Percentiles rank a stretch among this genome's conserved stretches.
These are phyloP conservation scores for Ascoidea rubescens DNA, from an alignment of 805 yeast species.

Conservation along the genomic window DNA sequence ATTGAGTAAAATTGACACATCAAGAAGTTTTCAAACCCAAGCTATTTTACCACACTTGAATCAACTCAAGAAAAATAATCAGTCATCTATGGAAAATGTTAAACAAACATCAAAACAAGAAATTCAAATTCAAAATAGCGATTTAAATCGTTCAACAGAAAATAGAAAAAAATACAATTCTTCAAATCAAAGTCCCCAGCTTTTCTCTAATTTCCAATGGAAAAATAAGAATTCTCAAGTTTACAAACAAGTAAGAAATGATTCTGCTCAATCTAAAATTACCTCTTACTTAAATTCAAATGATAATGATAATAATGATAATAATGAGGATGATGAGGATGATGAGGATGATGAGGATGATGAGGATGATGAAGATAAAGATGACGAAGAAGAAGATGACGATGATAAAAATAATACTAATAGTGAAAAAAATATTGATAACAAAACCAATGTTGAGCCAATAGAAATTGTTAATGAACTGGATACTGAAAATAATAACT, in stretches of 20 bases:
- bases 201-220: conserved; percentile 8
- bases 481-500: conserved; percentile 1
- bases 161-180: not conserved
- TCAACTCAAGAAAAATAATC: not conserved
- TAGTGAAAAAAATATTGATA: not conserved
- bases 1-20: conserved; percentile 44
- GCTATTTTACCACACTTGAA: conserved; percentile 25
- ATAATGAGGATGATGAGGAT: conserved; percentile 3
- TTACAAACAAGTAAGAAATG: conserved; percentile 58
- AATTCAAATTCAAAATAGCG: not conserved
- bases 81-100: not conserved
- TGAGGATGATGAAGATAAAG: conserved; percentile 1
- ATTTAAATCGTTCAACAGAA: not conserved
- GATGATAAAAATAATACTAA: not conserved
- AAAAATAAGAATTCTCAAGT: conserved; percentile 28
- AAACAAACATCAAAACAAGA: not conserved
- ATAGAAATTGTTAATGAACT: conserved; percentile 3
- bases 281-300: conserved; percentile 19
- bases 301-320: not conserved
- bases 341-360: conserved; percentile 4
- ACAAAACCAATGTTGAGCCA: not conserved
- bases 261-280: conserved; percentile 45
- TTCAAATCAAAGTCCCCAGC: conserved; percentile 17
- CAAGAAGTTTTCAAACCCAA: conserved; percentile 59
- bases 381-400: not conserved